phyloP scores from a whole-genome alignment of 768 basidiomycete species.

The Scleroderma citrinum region DNA sequence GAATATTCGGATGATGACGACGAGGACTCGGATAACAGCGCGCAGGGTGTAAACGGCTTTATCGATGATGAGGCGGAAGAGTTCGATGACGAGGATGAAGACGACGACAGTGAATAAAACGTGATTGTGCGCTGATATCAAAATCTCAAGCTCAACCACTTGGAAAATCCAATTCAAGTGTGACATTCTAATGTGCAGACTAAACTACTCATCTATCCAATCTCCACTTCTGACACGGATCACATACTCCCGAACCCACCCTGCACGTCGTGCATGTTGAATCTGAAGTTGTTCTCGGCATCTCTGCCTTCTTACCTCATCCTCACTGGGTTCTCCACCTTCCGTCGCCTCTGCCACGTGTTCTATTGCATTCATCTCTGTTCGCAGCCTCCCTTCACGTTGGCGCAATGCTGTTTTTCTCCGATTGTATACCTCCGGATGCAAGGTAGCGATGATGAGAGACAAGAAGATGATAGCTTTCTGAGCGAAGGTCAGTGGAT shows the following conservation, averaged over 20 bases:
- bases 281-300: conserved; percentile 39
- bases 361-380: conserved; percentile 47
- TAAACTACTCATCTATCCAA: conserved; percentile 57
- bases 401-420: conserved; percentile 51
- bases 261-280: conserved; percentile 46
- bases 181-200: background rate
- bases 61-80: conserved; percentile 62
- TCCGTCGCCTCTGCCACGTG: conserved; percentile 21
- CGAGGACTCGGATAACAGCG: conserved; percentile 35
- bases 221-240: conserved; percentile 57
- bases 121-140: background rate
- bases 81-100: conserved; percentile 45
- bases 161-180: no score
- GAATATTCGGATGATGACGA: conserved; percentile 38
- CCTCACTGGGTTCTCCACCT: conserved; percentile 28
- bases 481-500: conserved; percentile 44
- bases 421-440: conserved; percentile 72
- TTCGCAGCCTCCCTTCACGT: conserved; percentile 62
- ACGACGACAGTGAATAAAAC: conserved; percentile 44
- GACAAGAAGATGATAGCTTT: conserved; percentile 49
- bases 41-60: conserved; percentile 39
- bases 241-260: conserved; percentile 62
- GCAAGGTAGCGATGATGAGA: conserved; percentile 54
- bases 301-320: conserved; percentile 20
- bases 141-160: background rate